phyloP scores from a whole-genome alignment of 805 yeast species.

The Schwanniomyces vanrijiae region DNA sequence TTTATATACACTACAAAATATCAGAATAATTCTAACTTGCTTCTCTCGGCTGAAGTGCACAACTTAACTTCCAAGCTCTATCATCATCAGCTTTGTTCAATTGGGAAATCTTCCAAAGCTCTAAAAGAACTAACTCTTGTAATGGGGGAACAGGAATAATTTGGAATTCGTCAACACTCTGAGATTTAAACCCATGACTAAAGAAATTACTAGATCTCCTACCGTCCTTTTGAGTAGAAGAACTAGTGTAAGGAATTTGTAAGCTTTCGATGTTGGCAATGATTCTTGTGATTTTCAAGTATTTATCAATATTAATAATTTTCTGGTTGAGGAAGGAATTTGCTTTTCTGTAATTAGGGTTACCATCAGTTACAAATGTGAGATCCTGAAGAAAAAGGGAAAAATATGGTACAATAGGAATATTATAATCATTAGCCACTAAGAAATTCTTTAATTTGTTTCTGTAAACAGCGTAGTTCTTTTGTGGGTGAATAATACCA shows the following conservation, averaged over 20 bases:
- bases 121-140: slow-evolving; percentile 63
- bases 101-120: slow-evolving; percentile 69
- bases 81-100: slow-evolving; percentile 61
- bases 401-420: slow-evolving; percentile 76
- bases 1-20: background rate
- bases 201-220: slow-evolving; percentile 25
- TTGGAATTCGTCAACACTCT: slow-evolving; percentile 32
- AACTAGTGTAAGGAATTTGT: slow-evolving; percentile 55
- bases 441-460: slow-evolving; percentile 58
- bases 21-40: slow-evolving; percentile 1
- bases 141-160: slow-evolving; percentile 43
- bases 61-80: slow-evolving; percentile 72
- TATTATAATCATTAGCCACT: slow-evolving; percentile 44
- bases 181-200: slow-evolving; percentile 9
- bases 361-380: slow-evolving; percentile 82
- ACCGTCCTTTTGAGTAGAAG: slow-evolving; percentile 6
- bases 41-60: slow-evolving; percentile 56
- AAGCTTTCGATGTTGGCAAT: slow-evolving; percentile 66
- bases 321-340: slow-evolving; percentile 56
- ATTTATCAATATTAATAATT: slow-evolving; percentile 73
- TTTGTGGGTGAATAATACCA: slow-evolving; percentile 71
- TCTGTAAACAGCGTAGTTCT: slow-evolving; percentile 70
- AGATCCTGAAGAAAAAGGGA: slow-evolving; percentile 75
- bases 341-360: slow-evolving; percentile 63
- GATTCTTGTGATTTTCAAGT: slow-evolving; percentile 62